Base-by-base conservation (phyloP, 768 basidiomycete species). In the Amylocystis lapponica region DNA sequence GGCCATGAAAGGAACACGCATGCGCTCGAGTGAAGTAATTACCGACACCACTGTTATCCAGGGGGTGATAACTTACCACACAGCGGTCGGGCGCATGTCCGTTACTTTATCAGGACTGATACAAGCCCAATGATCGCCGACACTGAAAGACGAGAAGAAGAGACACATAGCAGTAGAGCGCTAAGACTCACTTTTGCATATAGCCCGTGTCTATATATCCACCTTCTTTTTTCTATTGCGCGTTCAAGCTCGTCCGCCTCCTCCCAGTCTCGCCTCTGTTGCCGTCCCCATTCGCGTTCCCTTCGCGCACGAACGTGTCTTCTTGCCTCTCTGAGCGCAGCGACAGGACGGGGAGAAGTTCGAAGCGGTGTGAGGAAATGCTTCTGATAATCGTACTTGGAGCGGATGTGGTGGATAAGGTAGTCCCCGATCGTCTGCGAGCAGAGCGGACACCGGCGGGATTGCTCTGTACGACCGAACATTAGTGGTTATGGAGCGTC, bases 121-220 rank as follows among this genome's bases (percentile, higher is more conserved):
- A n/a, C n/a, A n/a, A n/a, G n/a, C n/a, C n/a, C n/a, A n/a, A n/a
- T n/a, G n/a, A n/a, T n/a, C n/a, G n/a, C n/a, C n/a, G n/a, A n/a
- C n/a, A n/a, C n/a, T n/a, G n/a, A n/a, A n/a, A n/a, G n/a, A n/a
- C n/a, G n/a, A n/a, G n/a, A n/a, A n/a, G n/a, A n/a, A n/a, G n/a
- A n/a, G n/a, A n/a, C n/a, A n/a, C n/a, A n/a, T n/a, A n/a, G n/a
- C n/a, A n/a, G n/a, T n/a, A n/a, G n/a, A n/a, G n/a, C n/a, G n/a
- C n/a, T n/a, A n/a, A n/a, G 1, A 64, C 76, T 33, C 41, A 90
- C 92, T 76, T 95, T 96, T 12, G 85, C 90, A 55, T 86, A 95
- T 5, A 94, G 64, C 46, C 78, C 64, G 49, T 89, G 79, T 31
- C 76, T 68, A 57, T 95, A 96, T 19, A 96, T 69, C 85, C 87